Conservation (phyloP, 495 filamentous ascomycete species). For the Neurospora terricola region DNA sequence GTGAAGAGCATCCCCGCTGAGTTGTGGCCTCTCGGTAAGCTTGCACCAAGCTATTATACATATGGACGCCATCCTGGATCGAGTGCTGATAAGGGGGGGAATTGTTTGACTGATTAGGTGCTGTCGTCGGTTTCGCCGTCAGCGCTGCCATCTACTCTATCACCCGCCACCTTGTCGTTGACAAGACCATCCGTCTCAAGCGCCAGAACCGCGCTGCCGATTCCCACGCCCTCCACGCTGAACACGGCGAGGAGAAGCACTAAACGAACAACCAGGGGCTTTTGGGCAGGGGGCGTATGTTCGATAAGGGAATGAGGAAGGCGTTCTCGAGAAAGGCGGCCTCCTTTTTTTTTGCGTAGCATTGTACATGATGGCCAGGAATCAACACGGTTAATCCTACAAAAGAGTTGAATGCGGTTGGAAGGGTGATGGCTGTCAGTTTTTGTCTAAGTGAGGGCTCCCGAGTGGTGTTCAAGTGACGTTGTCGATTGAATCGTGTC, state of each 20-base stretch:
- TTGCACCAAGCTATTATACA: slow-evolving; percentile 1
- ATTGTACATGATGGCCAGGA: neutral
- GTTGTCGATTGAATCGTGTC: neutral
- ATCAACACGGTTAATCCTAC: neutral
- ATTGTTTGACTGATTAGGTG: slow-evolving; percentile 41
- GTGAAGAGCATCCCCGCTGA: slow-evolving; percentile 86
- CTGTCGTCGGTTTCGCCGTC: slow-evolving; percentile 64
- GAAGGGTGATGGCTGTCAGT: neutral
- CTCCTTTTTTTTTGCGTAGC: neutral
- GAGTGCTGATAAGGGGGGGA: neutral
- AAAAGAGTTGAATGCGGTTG: neutral
- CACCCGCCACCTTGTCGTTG: slow-evolving; percentile 67
- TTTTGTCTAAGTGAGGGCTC: neutral
- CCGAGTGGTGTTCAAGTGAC: neutral
- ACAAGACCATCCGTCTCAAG: slow-evolving; percentile 82
- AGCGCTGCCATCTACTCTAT: slow-evolving; percentile 70
- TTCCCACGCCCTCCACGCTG: slow-evolving; percentile 14
- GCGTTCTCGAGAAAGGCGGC: neutral
- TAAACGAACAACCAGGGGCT: slow-evolving; percentile 7
- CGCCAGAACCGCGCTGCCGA: slow-evolving; percentile 42
- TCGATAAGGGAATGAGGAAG: slow-evolving; percentile 1
- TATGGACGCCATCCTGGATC: neutral
- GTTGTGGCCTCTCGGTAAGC: slow-evolving; percentile 87
- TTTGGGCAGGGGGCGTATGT: neutral
- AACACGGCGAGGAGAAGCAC: slow-evolving; percentile 18